These are phyloP conservation scores for Cairneyella variabilis DNA, from an alignment of 495 filamentous ascomycete genomes.

Conservation along the genomic window DNA sequence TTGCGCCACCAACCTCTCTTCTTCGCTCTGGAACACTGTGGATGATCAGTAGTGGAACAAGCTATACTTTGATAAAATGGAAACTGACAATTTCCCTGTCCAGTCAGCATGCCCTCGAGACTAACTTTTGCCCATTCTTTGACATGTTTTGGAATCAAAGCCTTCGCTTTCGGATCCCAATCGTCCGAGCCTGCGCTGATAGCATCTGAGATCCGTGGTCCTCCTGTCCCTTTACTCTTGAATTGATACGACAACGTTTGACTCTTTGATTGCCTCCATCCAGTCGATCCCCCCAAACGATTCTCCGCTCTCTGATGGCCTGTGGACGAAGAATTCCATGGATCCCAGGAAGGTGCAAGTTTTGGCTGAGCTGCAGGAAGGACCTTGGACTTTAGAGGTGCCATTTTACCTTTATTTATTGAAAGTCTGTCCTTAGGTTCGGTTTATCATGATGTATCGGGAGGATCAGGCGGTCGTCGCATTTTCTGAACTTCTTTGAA, in stretches of 20 bases:
- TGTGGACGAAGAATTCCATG: conserved; percentile 76
- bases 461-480: too few species aligned
- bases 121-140: conserved; percentile 36
- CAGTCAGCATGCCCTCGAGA: conserved; percentile 44
- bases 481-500: too few species aligned
- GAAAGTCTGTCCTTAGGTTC: too few species aligned
- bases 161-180: conserved; percentile 42
- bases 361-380: conserved; percentile 40
- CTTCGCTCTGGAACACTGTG: conserved; percentile 21
- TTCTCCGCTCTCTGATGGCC: conserved; percentile 78
- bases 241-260: conserved; percentile 69
- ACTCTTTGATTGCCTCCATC: conserved; percentile 68
- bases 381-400: conserved; percentile 15
- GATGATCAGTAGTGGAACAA: background rate
- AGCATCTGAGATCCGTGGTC: conserved; percentile 51
- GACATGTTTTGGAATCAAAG: conserved; percentile 39
- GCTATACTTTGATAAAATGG: background rate
- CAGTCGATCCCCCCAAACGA: conserved; percentile 49
- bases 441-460: too few species aligned
- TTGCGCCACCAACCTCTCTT: conserved; percentile 29
- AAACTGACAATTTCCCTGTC: background rate
- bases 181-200: conserved; percentile 51
- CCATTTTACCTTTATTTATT: conserved; percentile 1
- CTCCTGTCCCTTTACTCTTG: conserved; percentile 42
- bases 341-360: conserved; percentile 58